These are phyloP conservation scores for Phycomyces nitens DNA, from an alignment of 192 early-diverging fungal species.

Conservation along the genomic window DNA sequence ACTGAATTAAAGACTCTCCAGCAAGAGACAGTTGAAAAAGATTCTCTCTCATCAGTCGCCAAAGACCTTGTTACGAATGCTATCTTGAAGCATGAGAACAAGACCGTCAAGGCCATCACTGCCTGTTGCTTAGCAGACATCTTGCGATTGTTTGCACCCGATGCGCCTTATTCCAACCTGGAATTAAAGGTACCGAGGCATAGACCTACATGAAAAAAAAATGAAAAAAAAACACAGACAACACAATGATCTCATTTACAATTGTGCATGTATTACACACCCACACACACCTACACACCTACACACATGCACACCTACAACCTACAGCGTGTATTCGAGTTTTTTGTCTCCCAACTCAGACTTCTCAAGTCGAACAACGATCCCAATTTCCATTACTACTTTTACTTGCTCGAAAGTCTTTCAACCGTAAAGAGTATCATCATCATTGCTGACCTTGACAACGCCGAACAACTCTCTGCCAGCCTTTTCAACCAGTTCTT, in stretches of 20 bases:
- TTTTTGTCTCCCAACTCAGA: constrained; percentile 78
- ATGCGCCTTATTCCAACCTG: constrained; percentile 79
- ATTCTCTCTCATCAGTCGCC: constrained; percentile 61
- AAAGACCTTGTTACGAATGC: constrained; percentile 65
- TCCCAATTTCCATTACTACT: constrained; percentile 70
- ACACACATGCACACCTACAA: too few species aligned
- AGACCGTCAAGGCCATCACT: constrained; percentile 65
- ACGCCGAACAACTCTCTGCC: constrained; percentile 71
- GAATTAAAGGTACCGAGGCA: constrained; percentile 66
- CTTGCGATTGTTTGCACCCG: constrained; percentile 88
- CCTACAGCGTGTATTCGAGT: constrained; percentile 73
- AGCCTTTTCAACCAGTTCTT: constrained; percentile 74
- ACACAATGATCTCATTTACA: neutral
- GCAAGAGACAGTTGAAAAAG: constrained; percentile 70
- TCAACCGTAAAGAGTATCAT: constrained; percentile 80
- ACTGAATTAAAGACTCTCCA: constrained; percentile 66
- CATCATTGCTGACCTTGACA: constrained; percentile 73
- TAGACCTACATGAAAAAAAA: neutral
- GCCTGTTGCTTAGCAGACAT: constrained; percentile 92
- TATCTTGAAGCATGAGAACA: constrained; percentile 76
- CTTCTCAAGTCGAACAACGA: constrained; percentile 52
- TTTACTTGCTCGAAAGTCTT: constrained; percentile 86
- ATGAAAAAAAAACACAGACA: neutral
- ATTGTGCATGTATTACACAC: too few species aligned
- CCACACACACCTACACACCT: too few species aligned